Conservation (phyloP, 306 rosid species). For the Glycine latifolia region DNA sequence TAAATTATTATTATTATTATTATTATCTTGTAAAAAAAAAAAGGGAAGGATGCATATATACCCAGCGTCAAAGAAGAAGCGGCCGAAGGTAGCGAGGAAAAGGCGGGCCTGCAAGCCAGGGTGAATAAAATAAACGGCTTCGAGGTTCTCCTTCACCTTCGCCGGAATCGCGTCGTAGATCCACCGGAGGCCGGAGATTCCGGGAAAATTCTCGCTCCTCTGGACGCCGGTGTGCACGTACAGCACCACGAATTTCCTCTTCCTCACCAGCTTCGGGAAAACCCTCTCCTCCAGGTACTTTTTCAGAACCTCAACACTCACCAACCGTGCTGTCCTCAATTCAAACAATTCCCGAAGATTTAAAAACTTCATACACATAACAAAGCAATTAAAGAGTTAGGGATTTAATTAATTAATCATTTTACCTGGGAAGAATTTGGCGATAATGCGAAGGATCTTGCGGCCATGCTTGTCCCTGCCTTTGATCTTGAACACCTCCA, state of each 20-base stretch:
- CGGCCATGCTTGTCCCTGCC: conserved; percentile 84
- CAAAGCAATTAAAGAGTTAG: background rate
- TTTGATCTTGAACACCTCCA: conserved; percentile 77
- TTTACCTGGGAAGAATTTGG: conserved; percentile 84
- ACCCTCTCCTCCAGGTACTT: conserved; percentile 75
- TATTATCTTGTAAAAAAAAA: too few relatives aligned
- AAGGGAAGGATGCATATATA: background rate
- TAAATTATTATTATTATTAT: background rate
- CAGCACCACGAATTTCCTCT: conserved; percentile 69
- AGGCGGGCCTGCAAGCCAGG: conserved; percentile 86
- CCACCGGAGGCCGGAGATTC: conserved; percentile 76
- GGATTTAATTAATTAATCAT: background rate
- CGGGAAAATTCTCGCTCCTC: conserved; percentile 83
- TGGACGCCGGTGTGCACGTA: conserved; percentile 86
- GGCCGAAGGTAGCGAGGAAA: conserved; percentile 92
- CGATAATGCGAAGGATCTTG: conserved; percentile 80
- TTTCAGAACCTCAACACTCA: conserved; percentile 70
- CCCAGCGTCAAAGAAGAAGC: conserved; percentile 84
- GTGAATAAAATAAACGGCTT: conserved; percentile 81
- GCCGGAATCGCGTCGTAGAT: conserved; percentile 86
- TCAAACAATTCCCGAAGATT: too few relatives aligned
- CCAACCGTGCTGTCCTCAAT: conserved; percentile 60
- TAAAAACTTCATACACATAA: background rate
- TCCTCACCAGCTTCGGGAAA: conserved; percentile 70
- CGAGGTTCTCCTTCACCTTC: conserved; percentile 75